These are phyloP conservation scores for Auricularia sp. DNA, from an alignment of 768 basidiomycete species.

Conservation along the genomic window DNA sequence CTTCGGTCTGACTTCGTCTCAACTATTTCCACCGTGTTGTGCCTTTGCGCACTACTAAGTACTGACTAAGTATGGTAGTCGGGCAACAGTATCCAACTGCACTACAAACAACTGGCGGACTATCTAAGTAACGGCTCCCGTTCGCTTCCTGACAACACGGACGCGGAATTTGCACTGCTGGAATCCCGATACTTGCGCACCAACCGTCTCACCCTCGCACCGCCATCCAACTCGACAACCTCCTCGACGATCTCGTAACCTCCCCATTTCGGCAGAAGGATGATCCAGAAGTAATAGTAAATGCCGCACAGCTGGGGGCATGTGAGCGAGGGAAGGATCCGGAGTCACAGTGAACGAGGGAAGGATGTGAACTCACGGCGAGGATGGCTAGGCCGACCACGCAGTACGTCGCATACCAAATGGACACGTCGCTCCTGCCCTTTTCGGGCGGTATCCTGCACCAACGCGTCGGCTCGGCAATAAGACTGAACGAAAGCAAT, in stretches of 20 bases:
- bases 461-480: not conserved
- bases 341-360: not conserved
- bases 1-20: too few species aligned
- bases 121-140: too few species aligned
- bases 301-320: constrained; percentile 14
- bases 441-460: constrained; percentile 19
- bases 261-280: constrained; percentile 32
- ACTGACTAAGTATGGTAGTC: too few species aligned
- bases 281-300: constrained; percentile 32
- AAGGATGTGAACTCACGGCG: constrained; percentile 11
- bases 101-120: too few species aligned
- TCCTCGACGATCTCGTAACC: constrained; percentile 36
- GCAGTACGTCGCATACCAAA: constrained; percentile 23
- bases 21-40: too few species aligned
- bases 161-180: too few species aligned
- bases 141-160: too few species aligned
- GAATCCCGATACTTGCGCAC: constrained; percentile 8
- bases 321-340: too few species aligned
- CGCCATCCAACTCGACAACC: constrained; percentile 12
- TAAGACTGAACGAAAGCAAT: constrained; percentile 3
- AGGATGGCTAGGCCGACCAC: constrained; percentile 21
- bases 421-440: constrained; percentile 22
- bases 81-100: too few species aligned
- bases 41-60: too few species aligned
- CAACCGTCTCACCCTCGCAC: constrained; percentile 7